Evolutionary conservation across 108 stramenopile genomes (phyloP).

Genomic region (Cyclotella choctawhatcheeana): DNA sequence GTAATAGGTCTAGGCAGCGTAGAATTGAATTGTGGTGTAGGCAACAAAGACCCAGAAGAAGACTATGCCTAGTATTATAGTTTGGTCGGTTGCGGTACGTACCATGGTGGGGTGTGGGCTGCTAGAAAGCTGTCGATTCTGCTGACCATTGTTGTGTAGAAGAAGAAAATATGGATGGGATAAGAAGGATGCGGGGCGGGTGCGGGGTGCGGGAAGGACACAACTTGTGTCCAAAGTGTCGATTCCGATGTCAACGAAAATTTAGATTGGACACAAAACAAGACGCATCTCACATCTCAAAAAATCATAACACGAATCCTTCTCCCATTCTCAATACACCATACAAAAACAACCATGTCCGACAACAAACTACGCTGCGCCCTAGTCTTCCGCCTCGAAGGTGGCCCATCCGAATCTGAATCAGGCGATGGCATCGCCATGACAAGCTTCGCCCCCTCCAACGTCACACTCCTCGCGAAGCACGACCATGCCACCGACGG

Average conservation of each 20-base stretch:
- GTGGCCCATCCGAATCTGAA: constrained; percentile 30
- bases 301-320: too few relatives aligned
- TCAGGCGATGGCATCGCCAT: constrained; percentile 49
- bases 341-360: constrained; percentile 51
- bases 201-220: too few relatives aligned
- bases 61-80: constrained; percentile 45
- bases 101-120: constrained; percentile 38
- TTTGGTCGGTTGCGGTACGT: constrained; percentile 44
- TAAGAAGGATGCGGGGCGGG: too few relatives aligned
- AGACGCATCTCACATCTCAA: neutral
- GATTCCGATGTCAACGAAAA: too few relatives aligned
- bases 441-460: constrained; percentile 24
- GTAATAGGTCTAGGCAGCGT: constrained; percentile 48
- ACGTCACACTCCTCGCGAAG: constrained; percentile 77
- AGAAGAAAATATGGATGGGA: too few relatives aligned
- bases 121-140: constrained; percentile 17
- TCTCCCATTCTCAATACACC: too few relatives aligned
- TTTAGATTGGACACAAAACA: too few relatives aligned
- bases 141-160: constrained; percentile 16
- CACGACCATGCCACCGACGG: constrained; percentile 80
- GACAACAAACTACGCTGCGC: constrained; percentile 87
- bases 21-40: constrained; percentile 62
- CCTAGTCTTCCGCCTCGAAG: constrained; percentile 79
- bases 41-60: constrained; percentile 66
- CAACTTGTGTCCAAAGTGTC: too few relatives aligned